Evolutionary conservation across 2,329 filamentous ascomycete genomes (phyloP), one percentile per base, ranked within the genome.

Genomic region (Fusarium sp.): DNA sequence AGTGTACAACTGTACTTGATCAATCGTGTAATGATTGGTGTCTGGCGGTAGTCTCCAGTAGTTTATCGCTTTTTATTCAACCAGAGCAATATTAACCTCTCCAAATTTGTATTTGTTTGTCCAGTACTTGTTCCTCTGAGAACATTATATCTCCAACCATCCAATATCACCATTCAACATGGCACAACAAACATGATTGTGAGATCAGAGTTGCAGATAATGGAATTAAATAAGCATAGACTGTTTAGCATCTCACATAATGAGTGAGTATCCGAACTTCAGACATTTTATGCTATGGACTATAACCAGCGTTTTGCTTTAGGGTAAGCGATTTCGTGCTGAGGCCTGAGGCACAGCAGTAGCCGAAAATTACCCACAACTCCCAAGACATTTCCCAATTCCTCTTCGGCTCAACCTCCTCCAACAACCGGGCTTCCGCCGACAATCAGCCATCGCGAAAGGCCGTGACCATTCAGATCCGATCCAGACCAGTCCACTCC

Each of bases 391-490:
- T 20, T 27, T 51, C 49, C 57, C 64, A 64, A 67, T 63, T 64
- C 59, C 60, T 68, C 54, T 55, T 70, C 70, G 76, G 66, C 66
- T 80, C 76, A 79, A 80, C 75, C 64, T 69, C 66, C 61, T 65
- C 68, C 72, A 75, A 74, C 74, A 78, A 72, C 80, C 80, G 80
- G 80, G 75, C 75, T 81, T 82, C 79, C 77, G 76, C 80, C 80
- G 80, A 82, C 65, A 80, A 82, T 82, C 80, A 79, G 77, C 80
- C 80, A 81, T 80, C 77, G 71, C 76, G 67, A 77, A 60, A 42
- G 56, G 55, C 68, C 60, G 55, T 50, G 47, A 50, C 50, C 50
- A 62, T 69, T 51, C 49, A 51, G 34, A 51, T 51, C 32, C 32
- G 49, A 51, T 42, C 48, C 32, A 51, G 48, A 23, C 48, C 48